Evolutionary conservation across 169 alveolate genomes (phyloP).

Genomic region (Neospora caninum): DNA sequence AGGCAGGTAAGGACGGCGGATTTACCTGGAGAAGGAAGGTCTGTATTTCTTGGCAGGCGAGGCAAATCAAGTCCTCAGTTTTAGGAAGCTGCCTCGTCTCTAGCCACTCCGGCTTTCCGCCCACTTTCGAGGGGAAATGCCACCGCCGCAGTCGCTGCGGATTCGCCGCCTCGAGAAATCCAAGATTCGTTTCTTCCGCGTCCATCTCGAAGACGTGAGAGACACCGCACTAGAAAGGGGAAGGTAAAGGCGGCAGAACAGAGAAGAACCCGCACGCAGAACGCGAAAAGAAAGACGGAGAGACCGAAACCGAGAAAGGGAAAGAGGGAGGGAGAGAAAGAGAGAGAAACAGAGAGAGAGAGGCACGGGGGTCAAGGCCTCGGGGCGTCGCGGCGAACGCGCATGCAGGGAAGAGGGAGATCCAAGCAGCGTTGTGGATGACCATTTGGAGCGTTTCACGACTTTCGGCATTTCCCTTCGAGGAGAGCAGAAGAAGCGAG

Average conservation of each 20-base stretch:
- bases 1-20: too few relatives aligned
- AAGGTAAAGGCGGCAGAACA: neutral
- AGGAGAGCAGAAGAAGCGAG: neutral
- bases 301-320: neutral
- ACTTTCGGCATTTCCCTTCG: neutral
- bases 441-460: neutral
- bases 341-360: neutral
- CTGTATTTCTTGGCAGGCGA: conserved; percentile 1
- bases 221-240: neutral
- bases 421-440: neutral
- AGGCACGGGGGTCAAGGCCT: neutral
- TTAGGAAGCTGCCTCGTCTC: conserved; percentile 69
- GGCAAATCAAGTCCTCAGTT: neutral
- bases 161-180: conserved; percentile 16
- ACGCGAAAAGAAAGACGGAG: neutral
- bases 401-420: neutral
- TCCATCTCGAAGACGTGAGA: conserved; percentile 30
- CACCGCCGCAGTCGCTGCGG: conserved; percentile 38
- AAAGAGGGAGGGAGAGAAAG: neutral
- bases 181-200: conserved; percentile 44
- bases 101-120: conserved; percentile 76
- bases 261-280: neutral
- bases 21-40: conserved; percentile 49
- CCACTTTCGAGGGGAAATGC: conserved; percentile 75
- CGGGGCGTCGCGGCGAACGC: neutral